Evolutionary conservation across 2,329 filamentous ascomycete species (phyloP), one percentile per base, ranked within the genome.

Genomic region (Botrytis squamosa): DNA sequence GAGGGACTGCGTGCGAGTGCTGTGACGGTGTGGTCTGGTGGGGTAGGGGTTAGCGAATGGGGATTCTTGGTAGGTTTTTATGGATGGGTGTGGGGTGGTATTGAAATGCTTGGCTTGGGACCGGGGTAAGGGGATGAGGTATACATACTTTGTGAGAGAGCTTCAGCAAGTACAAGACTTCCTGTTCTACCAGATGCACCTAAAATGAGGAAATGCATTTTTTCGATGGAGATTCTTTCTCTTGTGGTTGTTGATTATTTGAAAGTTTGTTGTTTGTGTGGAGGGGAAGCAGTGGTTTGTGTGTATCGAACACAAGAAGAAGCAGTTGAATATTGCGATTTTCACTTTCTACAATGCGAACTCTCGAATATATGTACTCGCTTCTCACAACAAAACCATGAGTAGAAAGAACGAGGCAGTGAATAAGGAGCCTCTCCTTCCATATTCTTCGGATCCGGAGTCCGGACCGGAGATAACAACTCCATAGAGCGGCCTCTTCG

Each of bases 141-240:
- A 22, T 29, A 73, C 71, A 2, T 57, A 73, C 71, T 69, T 69
- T 73, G 59, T 38, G 64, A 73, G 14, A 87, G 81, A 42, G 84
- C 82, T 64, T 83, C 80, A 33, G 82, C 72, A 64, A 86, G 79
- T 69, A 85, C 80, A 44, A 86, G 80, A 68, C 81, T 79, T 75
- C 86, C 86, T 68, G 85, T 86, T 72, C 84, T 84, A 60, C 86
- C 86, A 57, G 81, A 84, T 72, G 82, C 86, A 52, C 85, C 85
- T 55, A 87, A 49, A 36, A 77, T 78, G 74, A 87, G 83, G 75
- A 87, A 75, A 64, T 84, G 84, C 83, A 86, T 85, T 40, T 73
- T 73, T 29, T 38, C 14, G 60, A 44, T 33, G 59, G 25, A 40
- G 60, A 29, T 29, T 40, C 25, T 9, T 40, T 18, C 16, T 57